Percentiles rank a stretch among this genome's conserved stretches.
Conservation (phyloP, 2,329 filamentous ascomycete genomes). For the Byssochlamys sp. region DNA sequence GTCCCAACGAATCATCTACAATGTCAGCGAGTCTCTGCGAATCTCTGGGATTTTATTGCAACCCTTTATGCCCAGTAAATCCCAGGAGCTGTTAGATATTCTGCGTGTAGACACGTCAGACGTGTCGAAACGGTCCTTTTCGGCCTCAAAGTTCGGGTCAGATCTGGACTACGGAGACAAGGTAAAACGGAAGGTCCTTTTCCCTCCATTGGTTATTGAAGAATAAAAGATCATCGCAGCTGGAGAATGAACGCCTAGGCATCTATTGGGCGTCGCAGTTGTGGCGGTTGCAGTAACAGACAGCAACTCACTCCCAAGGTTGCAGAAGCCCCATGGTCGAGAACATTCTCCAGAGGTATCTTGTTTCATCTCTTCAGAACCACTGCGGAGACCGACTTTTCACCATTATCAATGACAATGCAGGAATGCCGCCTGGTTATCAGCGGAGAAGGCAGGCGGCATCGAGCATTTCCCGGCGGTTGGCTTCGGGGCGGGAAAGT, state of each 20-base stretch:
- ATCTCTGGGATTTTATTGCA: constrained; percentile 76
- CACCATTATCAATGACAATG: neutral
- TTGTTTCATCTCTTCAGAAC: neutral
- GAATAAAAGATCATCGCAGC: constrained; percentile 15
- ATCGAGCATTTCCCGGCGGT: neutral
- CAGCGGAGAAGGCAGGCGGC: neutral
- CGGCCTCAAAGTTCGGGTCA: constrained; percentile 50
- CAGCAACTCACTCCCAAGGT: neutral
- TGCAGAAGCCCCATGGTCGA: neutral
- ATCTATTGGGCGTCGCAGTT: neutral
- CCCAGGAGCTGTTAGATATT: constrained; percentile 61
- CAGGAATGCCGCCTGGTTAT: neutral
- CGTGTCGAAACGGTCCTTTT: constrained; percentile 50
- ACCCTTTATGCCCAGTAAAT: constrained; percentile 79
- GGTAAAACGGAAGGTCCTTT: constrained; percentile 40
- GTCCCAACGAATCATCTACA: constrained; percentile 56
- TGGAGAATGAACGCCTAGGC: neutral
- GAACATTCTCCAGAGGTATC: neutral
- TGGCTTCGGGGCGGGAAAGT: constrained; percentile 23
- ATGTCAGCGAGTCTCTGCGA: constrained; percentile 65
- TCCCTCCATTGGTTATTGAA: constrained; percentile 39
- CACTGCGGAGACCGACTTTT: neutral
- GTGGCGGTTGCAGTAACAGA: neutral
- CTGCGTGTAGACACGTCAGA: constrained; percentile 54
- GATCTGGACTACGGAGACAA: constrained; percentile 62